Evolutionary conservation across 106 monocot species (phyloP).

Genomic region (Apostasia ramifera): DNA sequence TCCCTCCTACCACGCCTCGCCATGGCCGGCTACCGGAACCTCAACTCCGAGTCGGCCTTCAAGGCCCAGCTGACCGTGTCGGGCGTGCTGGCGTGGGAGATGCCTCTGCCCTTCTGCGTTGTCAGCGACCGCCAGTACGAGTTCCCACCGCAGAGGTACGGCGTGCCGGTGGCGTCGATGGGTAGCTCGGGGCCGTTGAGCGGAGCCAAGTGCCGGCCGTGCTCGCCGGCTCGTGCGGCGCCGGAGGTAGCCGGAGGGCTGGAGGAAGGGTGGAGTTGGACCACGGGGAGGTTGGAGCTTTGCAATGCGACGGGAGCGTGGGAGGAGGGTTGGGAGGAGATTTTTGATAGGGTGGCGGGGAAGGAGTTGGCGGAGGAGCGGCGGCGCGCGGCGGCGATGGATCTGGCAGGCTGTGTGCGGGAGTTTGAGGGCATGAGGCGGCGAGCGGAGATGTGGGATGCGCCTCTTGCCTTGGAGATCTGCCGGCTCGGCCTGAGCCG

Average conservation of each 20-base stretch:
- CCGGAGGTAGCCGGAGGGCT: constrained; percentile 10
- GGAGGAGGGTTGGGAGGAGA: constrained; percentile 45
- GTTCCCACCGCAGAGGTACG: constrained; percentile 59
- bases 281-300: constrained; percentile 32
- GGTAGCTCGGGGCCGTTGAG: constrained; percentile 37
- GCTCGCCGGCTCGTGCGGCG: constrained; percentile 23
- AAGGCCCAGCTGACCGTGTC: constrained; percentile 39
- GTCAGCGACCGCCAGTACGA: constrained; percentile 56
- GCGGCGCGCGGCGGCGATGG: constrained; percentile 18
- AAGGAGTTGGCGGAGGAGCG: constrained; percentile 22
- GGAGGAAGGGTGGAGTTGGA: constrained; percentile 41
- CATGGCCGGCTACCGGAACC: constrained; percentile 25
- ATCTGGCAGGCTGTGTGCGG: constrained; percentile 10
- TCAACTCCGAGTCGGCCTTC: constrained; percentile 82
- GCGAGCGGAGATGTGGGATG: constrained; percentile 31
- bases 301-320: constrained; percentile 47
- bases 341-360: constrained; percentile 42
- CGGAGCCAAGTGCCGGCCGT: constrained; percentile 74
- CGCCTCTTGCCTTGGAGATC: constrained; percentile 22
- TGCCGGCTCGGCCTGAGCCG: constrained; percentile 30
- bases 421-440: constrained; percentile 21
- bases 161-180: constrained; percentile 52
- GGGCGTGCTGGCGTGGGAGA: constrained; percentile 2
- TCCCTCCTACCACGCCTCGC: constrained; percentile 48
- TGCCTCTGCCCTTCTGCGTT: constrained; percentile 54